Evolutionary conservation across 345 rosid genomes (phyloP).

Genomic region (Boechera divaricarpa): DNA sequence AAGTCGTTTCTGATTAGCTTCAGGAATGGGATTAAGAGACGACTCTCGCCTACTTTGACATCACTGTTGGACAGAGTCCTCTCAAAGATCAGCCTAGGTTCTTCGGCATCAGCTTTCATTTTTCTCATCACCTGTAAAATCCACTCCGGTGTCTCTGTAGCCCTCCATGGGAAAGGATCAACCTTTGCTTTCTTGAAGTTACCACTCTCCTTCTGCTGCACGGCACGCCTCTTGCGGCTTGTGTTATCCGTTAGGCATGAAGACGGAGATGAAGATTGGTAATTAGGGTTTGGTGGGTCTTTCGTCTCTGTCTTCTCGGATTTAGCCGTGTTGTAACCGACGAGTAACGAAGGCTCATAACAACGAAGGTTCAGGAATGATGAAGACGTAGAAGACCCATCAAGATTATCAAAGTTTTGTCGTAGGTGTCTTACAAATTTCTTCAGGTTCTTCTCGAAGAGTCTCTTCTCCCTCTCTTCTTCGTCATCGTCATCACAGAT

Average conservation of each 20-base stretch:
- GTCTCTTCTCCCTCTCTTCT: not conserved
- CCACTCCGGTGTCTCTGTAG: not conserved
- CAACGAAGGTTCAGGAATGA: not conserved
- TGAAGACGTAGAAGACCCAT: not conserved
- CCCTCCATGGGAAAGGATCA: not conserved
- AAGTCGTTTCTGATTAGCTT: not conserved
- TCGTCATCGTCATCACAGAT: not conserved
- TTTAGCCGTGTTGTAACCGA: not conserved
- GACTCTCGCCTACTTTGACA: not conserved
- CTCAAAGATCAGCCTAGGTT: not conserved
- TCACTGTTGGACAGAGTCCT: not conserved
- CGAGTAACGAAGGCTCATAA: not conserved
- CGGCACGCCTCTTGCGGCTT: conserved; percentile 12
- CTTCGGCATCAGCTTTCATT: not conserved
- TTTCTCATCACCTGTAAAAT: not conserved
- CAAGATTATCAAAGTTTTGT: not conserved
- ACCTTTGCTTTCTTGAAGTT: conserved; percentile 9
- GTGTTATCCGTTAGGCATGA: not conserved
- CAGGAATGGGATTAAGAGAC: conserved; percentile 23
- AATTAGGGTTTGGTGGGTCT: not conserved
- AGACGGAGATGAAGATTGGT: not conserved
- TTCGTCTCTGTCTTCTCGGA: not conserved
- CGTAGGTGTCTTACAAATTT: not conserved
- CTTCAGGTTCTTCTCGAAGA: not conserved
- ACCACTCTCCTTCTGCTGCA: not conserved